phyloP scores from a whole-genome alignment of 1,139 yeast species.

The Taphrina populina region DNA sequence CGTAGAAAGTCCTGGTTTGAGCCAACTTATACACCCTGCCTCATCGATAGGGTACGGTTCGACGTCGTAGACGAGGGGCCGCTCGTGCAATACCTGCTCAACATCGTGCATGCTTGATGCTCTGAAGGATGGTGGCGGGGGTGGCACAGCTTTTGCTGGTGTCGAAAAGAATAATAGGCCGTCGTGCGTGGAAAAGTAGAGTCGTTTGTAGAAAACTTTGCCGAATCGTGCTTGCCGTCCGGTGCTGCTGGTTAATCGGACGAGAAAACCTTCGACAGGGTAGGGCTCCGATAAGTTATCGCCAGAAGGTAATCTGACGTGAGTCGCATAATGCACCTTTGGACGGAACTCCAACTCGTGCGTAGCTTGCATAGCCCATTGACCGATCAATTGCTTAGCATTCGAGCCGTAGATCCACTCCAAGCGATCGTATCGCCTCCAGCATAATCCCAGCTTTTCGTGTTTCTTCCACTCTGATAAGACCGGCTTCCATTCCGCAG shows the following conservation, averaged over 20 bases:
- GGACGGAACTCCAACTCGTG: slow-evolving; percentile 62
- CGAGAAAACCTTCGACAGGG: slow-evolving; percentile 74
- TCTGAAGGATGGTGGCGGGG: slow-evolving; percentile 14
- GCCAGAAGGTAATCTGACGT: slow-evolving; percentile 24
- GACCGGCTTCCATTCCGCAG: slow-evolving; percentile 40
- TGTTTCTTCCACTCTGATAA: slow-evolving; percentile 43
- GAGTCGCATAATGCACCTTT: slow-evolving; percentile 51
- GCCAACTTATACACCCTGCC: slow-evolving; percentile 60
- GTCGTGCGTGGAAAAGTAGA: slow-evolving; percentile 65
- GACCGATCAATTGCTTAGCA: slow-evolving; percentile 51
- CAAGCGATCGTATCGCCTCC: slow-evolving; percentile 67
- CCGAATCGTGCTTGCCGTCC: slow-evolving; percentile 52
- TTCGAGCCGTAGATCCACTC: slow-evolving; percentile 69
- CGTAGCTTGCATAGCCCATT: slow-evolving; percentile 50
- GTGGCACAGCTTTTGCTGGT: slow-evolving; percentile 55
- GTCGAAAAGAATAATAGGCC: slow-evolving; percentile 60
- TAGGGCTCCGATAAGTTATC: slow-evolving; percentile 54
- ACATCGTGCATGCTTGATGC: neutral
- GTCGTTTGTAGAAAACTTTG: slow-evolving; percentile 54
- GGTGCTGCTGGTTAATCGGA: slow-evolving; percentile 55
- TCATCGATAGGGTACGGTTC: slow-evolving; percentile 51
- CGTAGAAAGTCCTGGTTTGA: slow-evolving; percentile 44
- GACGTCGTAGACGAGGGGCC: slow-evolving; percentile 16
- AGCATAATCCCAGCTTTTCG: slow-evolving; percentile 55
- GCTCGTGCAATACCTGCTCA: neutral